A percentile compares a stretch with the other conserved stretches of the same genome.
Conservation (phyloP, 2,329 filamentous ascomycete species). For the Sclerotinia trifoliorum region DNA sequence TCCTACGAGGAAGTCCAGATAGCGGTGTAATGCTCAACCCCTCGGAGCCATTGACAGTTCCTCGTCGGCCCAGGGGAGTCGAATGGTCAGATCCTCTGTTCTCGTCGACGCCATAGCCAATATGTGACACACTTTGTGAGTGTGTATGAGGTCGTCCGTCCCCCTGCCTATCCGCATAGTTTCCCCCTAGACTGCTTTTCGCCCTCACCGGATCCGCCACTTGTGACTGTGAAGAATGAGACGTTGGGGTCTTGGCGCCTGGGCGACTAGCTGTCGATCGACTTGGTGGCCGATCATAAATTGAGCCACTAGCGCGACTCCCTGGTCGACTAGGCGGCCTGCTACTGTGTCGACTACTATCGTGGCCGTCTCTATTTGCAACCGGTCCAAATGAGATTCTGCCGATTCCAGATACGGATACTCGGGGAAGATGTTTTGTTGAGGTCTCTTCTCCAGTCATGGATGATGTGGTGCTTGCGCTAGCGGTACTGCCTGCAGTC, state of each 20-base stretch:
- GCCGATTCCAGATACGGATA: slow-evolving; percentile 62
- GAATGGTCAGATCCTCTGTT: slow-evolving; percentile 37
- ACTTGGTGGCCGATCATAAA: slow-evolving; percentile 34
- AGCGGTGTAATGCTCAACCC: slow-evolving; percentile 49
- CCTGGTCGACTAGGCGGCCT: slow-evolving; percentile 32
- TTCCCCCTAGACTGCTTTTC: slow-evolving; percentile 39
- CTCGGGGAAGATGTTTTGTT: slow-evolving; percentile 53
- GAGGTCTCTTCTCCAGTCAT: slow-evolving; percentile 38
- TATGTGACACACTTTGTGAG: slow-evolving; percentile 40
- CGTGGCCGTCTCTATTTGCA: slow-evolving; percentile 48
- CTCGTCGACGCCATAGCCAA: slow-evolving; percentile 36
- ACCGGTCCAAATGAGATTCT: slow-evolving; percentile 63
- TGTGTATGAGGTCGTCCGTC: slow-evolving; percentile 34
- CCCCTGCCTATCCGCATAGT: slow-evolving; percentile 34
- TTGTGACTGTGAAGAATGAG: slow-evolving; percentile 39
- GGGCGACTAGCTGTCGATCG: slow-evolving; percentile 38
- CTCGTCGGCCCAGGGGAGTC: slow-evolving; percentile 43
- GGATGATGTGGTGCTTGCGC: slow-evolving; percentile 31
- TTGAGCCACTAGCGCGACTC: slow-evolving; percentile 37
- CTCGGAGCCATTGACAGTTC: slow-evolving; percentile 44
- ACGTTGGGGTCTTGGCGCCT: slow-evolving; percentile 39
- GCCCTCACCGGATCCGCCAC: slow-evolving; percentile 38
- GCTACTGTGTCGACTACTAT: slow-evolving; percentile 25
- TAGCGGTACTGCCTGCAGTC: slow-evolving; percentile 50
- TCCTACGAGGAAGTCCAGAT: slow-evolving; percentile 48